Conservation (phyloP, 768 basidiomycete species). For the Russula earlei region DNA sequence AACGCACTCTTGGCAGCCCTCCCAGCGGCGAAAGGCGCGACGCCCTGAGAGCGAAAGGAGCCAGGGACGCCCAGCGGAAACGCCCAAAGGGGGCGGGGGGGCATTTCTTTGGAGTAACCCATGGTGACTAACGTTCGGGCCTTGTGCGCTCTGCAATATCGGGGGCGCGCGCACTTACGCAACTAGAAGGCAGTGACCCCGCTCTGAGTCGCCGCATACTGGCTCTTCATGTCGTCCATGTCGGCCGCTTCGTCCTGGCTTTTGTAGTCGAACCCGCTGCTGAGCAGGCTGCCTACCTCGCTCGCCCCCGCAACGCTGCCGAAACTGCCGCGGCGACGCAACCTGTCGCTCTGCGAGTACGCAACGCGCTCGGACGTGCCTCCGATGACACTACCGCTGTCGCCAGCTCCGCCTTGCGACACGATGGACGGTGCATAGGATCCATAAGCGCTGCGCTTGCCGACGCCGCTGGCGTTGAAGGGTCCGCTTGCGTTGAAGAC, state of each 20-base stretch:
- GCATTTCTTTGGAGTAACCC: background rate
- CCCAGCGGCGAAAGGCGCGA: conserved; percentile 2
- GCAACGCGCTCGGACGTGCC: conserved; percentile 45
- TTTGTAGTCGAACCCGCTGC: conserved; percentile 72
- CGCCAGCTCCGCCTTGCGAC: conserved; percentile 75
- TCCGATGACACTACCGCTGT: conserved; percentile 41
- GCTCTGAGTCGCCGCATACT: conserved; percentile 78
- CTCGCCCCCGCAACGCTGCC: conserved; percentile 65
- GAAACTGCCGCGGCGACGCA: conserved; percentile 70
- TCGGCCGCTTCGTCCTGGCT: conserved; percentile 78
- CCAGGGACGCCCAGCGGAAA: background rate
- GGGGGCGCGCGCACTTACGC: conserved; percentile 3
- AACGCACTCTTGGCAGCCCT: background rate
- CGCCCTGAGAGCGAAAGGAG: conserved; percentile 7
- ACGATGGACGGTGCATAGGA: conserved; percentile 87
- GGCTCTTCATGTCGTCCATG: conserved; percentile 80
- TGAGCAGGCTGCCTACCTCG: conserved; percentile 59
- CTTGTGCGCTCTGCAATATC: background rate
- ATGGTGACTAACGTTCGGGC: background rate
- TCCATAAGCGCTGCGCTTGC: conserved; percentile 62
- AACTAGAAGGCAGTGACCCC: conserved; percentile 77
- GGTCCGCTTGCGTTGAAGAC: conserved; percentile 65
- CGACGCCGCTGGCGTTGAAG: conserved; percentile 57
- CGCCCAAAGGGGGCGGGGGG: background rate
- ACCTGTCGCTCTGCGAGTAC: conserved; percentile 85